Percentiles rank a stretch among this genome's conserved stretches.
Evolutionary conservation across 2,329 filamentous ascomycete species (phyloP).

Genomic region (Penicillium italicum): DNA sequence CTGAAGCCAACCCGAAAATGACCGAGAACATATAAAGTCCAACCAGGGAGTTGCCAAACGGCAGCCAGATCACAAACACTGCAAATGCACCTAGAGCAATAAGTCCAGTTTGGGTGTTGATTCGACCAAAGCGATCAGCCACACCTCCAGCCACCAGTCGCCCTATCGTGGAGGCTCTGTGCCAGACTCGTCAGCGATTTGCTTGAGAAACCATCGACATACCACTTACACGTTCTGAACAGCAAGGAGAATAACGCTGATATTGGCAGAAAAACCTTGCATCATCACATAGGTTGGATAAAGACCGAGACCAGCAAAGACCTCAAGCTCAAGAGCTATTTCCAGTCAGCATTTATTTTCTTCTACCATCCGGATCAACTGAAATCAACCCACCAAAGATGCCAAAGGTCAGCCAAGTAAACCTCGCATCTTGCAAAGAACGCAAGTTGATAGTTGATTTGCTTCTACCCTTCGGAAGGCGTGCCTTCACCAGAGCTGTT

Average conservation of each 20-base stretch:
- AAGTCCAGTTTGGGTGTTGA: constrained; percentile 42
- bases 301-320: constrained; percentile 30
- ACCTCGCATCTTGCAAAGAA: constrained; percentile 44
- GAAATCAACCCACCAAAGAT: constrained; percentile 39
- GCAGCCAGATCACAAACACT: constrained; percentile 46
- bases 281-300: constrained; percentile 30
- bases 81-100: constrained; percentile 37
- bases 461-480: constrained; percentile 35
- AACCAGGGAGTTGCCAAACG: constrained; percentile 35
- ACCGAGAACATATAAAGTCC: constrained; percentile 32
- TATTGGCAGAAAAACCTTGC: constrained; percentile 27
- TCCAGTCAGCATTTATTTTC: not conserved
- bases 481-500: constrained; percentile 35
- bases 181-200: not conserved
- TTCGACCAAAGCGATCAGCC: constrained; percentile 46
- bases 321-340: constrained; percentile 31
- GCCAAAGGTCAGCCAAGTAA: constrained; percentile 44
- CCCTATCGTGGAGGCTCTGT: constrained; percentile 42
- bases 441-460: constrained; percentile 41
- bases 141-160: constrained; percentile 45
- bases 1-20: constrained; percentile 48
- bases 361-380: not conserved
- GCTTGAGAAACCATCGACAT: not conserved
- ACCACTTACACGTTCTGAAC: constrained; percentile 34
- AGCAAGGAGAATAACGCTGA: constrained; percentile 38